These are phyloP conservation scores for Pleurotus eryngii DNA, from an alignment of 768 basidiomycete species.

Conservation along the genomic window DNA sequence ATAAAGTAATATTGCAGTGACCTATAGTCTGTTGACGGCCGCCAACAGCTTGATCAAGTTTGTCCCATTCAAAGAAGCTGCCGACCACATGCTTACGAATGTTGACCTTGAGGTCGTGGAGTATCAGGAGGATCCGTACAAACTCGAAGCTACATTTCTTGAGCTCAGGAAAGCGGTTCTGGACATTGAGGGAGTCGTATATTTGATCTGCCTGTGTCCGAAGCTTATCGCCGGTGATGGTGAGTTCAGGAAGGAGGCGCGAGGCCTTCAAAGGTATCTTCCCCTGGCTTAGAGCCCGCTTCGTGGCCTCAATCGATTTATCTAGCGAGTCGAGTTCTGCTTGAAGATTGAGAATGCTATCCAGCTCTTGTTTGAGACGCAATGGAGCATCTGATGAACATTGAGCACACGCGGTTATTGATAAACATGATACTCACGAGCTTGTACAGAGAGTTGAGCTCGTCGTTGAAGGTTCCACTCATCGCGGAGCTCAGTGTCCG, in stretches of 20 bases:
- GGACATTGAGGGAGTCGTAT: constrained; percentile 31
- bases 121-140: constrained; percentile 27
- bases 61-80: constrained; percentile 35
- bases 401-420: not conserved
- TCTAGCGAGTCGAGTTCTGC: constrained; percentile 21
- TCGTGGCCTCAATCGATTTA: constrained; percentile 14
- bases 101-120: constrained; percentile 36
- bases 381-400: constrained; percentile 20
- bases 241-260: constrained; percentile 16
- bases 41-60: constrained; percentile 28
- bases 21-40: constrained; percentile 29
- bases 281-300: constrained; percentile 6
- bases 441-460: constrained; percentile 24
- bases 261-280: constrained; percentile 6
- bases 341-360: constrained; percentile 27
- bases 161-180: constrained; percentile 30
- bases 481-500: constrained; percentile 18
- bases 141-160: constrained; percentile 18
- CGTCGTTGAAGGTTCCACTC: constrained; percentile 31
- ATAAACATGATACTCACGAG: constrained; percentile 21
- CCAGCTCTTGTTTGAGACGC: constrained; percentile 28
- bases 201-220: constrained; percentile 24
- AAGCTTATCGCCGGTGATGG: constrained; percentile 16
- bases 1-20: constrained; percentile 10
- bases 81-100: constrained; percentile 29